phyloP scores from a whole-genome alignment of 2,329 filamentous ascomycete genomes.

The Cytospora leucostoma region DNA sequence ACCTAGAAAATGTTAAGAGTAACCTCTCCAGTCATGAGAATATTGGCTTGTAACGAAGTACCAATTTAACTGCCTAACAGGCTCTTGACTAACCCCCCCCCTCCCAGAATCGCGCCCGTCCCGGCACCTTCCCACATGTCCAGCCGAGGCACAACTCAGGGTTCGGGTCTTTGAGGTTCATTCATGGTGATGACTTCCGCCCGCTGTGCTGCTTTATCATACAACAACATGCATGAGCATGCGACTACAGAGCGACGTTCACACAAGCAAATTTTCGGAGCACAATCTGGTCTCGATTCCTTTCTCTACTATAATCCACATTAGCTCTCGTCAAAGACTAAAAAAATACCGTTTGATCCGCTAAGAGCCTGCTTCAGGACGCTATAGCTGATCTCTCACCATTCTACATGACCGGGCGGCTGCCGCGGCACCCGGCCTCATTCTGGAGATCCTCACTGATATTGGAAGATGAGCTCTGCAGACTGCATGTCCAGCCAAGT shows the following conservation, averaged over 20 bases:
- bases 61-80: neutral
- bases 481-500: neutral
- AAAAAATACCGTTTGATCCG: no score
- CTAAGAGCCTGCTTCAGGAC: no score
- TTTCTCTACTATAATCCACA: no score
- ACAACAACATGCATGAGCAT: neutral
- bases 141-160: neutral
- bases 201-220: neutral
- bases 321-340: no score
- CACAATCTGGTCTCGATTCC: no score
- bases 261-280: no score
- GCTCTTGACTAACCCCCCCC: no score
- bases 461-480: neutral
- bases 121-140: no score
- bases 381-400: neutral
- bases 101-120: neutral
- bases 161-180: neutral
- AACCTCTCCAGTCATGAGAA: neutral
- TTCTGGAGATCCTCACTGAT: neutral
- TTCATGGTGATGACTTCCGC: neutral
- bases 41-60: neutral
- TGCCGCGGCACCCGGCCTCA: neutral
- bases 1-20: neutral
- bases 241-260: no score
- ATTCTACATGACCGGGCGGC: neutral